Percentiles rank a stretch among this genome's conserved stretches.
phyloP scores from a whole-genome alignment of 2,329 filamentous ascomycete genomes.

The Colletotrichum chrysophilum region DNA sequence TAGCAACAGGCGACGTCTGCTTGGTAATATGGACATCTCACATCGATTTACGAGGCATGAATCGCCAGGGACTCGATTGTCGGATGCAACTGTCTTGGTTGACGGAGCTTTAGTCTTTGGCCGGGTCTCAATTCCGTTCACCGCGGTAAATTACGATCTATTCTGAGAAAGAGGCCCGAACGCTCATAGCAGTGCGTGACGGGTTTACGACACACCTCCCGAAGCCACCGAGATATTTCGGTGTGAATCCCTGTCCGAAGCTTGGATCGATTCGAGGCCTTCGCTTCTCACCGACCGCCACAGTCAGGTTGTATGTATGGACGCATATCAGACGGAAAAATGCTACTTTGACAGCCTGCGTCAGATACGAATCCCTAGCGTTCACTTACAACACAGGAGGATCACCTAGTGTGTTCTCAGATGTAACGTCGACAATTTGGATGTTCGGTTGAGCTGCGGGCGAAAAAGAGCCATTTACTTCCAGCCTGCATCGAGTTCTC shows the following conservation, averaged over 20 bases:
- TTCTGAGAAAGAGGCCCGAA: background rate
- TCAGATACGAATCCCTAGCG: background rate
- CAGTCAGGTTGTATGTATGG: background rate
- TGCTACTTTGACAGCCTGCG: constrained; percentile 7
- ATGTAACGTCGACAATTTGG: background rate
- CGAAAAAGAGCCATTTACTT: background rate
- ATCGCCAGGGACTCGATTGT: background rate
- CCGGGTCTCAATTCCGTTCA: background rate
- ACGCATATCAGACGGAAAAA: constrained; percentile 5
- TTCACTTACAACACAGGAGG: background rate
- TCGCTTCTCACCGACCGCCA: constrained; percentile 4
- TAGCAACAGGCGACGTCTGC: background rate
- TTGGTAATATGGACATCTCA: background rate
- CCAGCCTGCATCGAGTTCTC: background rate
- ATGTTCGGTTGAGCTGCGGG: background rate
- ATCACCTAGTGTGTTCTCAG: background rate
- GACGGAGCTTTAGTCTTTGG: background rate
- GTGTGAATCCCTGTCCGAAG: background rate
- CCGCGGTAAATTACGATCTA: background rate
- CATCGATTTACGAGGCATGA: background rate
- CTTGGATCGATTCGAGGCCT: background rate
- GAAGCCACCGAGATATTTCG: constrained; percentile 11
- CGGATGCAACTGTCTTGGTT: background rate
- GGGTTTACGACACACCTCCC: background rate
- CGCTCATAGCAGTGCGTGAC: background rate